A percentile compares a stretch with the other conserved stretches of the same genome.
Evolutionary conservation across 2,329 filamentous ascomycete genomes (phyloP).

Genomic region (Fusarium vanettenii): DNA sequence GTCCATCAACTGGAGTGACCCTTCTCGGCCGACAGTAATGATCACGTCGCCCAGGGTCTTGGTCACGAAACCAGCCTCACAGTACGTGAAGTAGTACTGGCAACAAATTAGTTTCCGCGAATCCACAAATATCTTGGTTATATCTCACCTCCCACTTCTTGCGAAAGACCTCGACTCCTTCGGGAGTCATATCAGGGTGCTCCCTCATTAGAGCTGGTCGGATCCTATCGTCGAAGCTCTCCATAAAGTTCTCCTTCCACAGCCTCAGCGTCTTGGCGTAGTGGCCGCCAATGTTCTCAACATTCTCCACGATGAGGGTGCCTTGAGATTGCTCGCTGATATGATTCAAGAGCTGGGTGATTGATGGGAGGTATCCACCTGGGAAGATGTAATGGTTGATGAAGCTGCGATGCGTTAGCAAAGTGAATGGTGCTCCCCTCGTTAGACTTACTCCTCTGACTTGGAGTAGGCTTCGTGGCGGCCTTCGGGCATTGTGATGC

Average conservation of each 20-base stretch:
- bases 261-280: conserved; percentile 76
- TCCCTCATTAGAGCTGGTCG: conserved; percentile 68
- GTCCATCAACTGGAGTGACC: conserved; percentile 75
- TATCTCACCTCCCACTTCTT: conserved; percentile 75
- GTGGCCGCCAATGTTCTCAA: conserved; percentile 80
- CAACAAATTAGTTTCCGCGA: conserved; percentile 19
- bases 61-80: conserved; percentile 77
- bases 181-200: conserved; percentile 68
- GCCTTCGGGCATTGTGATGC: conserved; percentile 80
- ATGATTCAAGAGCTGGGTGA: conserved; percentile 66
- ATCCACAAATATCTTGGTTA: not conserved
- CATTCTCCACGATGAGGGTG: conserved; percentile 72
- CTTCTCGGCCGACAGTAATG: conserved; percentile 75
- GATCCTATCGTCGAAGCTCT: conserved; percentile 71
- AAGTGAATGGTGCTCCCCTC: not conserved
- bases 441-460: conserved; percentile 66
- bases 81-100: conserved; percentile 80
- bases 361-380: conserved; percentile 75
- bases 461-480: conserved; percentile 74
- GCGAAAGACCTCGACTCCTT: conserved; percentile 74
- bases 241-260: conserved; percentile 75
- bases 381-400: conserved; percentile 84
- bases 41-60: conserved; percentile 80
- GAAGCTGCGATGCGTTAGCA: conserved; percentile 58
- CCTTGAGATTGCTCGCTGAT: conserved; percentile 71